Conservation (phyloP, 1,284 basidiomycete genomes). For the Fomitopsis palustris region DNA sequence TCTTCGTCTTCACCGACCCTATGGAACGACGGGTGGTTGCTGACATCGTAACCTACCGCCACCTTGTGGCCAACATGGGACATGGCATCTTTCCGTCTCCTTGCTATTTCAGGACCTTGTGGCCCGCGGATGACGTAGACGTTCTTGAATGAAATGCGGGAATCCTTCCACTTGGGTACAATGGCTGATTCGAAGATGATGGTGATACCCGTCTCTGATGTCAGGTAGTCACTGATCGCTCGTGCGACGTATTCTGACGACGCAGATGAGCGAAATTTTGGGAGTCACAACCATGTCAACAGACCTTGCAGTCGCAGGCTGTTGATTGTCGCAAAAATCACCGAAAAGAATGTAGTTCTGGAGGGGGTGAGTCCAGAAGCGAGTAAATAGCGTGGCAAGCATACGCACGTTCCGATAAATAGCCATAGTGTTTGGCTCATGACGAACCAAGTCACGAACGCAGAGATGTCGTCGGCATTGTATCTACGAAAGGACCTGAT, state of each 20-base stretch:
- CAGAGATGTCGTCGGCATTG: slow-evolving; percentile 96
- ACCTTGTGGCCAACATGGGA: slow-evolving; percentile 41
- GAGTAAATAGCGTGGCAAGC: background rate
- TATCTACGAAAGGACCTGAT: slow-evolving; percentile 95
- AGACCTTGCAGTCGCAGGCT: slow-evolving; percentile 86
- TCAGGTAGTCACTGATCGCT: slow-evolving; percentile 90
- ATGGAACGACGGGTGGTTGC: slow-evolving; percentile 70
- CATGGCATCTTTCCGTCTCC: slow-evolving; percentile 16
- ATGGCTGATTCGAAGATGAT: slow-evolving; percentile 98
- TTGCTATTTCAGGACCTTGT: slow-evolving; percentile 18
- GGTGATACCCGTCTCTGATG: slow-evolving; percentile 88
- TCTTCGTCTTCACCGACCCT: slow-evolving; percentile 53
- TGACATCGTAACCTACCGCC: slow-evolving; percentile 70
- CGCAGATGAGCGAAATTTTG: background rate
- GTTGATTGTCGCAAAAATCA: slow-evolving; percentile 87
- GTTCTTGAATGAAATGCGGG: slow-evolving; percentile 93
- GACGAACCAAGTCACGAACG: slow-evolving; percentile 92
- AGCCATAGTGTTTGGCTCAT: slow-evolving; percentile 95
- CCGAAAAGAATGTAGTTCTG: slow-evolving; percentile 92
- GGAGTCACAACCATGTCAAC: background rate
- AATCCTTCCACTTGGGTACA: slow-evolving; percentile 97
- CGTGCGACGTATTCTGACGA: slow-evolving; percentile 80
- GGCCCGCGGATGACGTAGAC: slow-evolving; percentile 91
- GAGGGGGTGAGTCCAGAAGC: slow-evolving; percentile 12
- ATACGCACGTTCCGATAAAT: slow-evolving; percentile 85